These are phyloP conservation scores for Wickerhamiella hasegawae DNA, from an alignment of 805 yeast species.

Conservation along the genomic window DNA sequence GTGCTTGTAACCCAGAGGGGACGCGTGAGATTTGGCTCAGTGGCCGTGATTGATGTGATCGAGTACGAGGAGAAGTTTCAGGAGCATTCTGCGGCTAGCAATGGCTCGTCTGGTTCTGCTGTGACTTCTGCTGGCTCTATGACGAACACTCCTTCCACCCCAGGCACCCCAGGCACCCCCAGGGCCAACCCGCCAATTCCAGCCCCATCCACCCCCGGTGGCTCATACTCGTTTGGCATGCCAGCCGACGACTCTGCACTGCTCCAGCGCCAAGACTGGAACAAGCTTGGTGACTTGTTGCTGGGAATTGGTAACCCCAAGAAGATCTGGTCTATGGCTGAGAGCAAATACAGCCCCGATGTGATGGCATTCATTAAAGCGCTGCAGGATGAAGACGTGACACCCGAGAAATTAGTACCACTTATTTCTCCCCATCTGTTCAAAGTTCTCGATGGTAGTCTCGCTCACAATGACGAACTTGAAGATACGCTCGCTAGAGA, in stretches of 20 bases:
- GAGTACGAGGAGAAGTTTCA: constrained; percentile 17
- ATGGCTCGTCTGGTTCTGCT: not conserved
- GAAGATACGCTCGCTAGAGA: constrained; percentile 40
- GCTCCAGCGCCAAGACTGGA: constrained; percentile 40
- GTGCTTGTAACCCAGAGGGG: constrained; percentile 58
- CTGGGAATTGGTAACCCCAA: constrained; percentile 31
- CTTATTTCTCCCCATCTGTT: constrained; percentile 15
- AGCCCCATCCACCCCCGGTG: not conserved
- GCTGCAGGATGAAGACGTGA: constrained; percentile 11
- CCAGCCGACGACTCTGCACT: constrained; percentile 9
- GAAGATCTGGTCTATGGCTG: constrained; percentile 1
- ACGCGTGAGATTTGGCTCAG: constrained; percentile 53
- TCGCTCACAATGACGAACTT: constrained; percentile 15
- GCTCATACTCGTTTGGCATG: not conserved
- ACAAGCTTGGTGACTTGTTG: constrained; percentile 37
- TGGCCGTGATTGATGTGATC: constrained; percentile 58
- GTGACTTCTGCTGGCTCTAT: not conserved
- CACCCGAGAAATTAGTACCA: constrained; percentile 5
- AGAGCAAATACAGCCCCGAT: constrained; percentile 12
- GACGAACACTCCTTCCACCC: not conserved
- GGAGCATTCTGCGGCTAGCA: not conserved
- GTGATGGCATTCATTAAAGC: constrained; percentile 12
- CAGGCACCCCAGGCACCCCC: not conserved
- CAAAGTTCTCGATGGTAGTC: constrained; percentile 14
- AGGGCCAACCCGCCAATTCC: no score